Evolutionary conservation across 2,329 filamentous ascomycete genomes (phyloP).

Genomic region (Aureobasidium sp.): DNA sequence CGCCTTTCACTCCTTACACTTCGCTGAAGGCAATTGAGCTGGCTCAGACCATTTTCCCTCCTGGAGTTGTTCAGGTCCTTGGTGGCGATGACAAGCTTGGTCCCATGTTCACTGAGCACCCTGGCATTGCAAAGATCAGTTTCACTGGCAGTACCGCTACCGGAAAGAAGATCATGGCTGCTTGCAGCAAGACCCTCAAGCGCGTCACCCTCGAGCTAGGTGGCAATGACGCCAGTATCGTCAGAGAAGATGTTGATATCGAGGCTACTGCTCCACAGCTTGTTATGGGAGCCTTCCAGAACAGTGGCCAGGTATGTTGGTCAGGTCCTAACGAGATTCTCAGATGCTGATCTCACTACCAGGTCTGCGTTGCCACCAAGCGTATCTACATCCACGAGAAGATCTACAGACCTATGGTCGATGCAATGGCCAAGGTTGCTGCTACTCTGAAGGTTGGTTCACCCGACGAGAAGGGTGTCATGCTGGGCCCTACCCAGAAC

Average conservation of each 20-base stretch:
- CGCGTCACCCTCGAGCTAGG: constrained; percentile 53
- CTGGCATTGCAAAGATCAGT: constrained; percentile 52
- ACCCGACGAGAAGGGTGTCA: constrained; percentile 30
- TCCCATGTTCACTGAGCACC: constrained; percentile 50
- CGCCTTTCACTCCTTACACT: constrained; percentile 49
- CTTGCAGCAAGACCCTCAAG: constrained; percentile 50
- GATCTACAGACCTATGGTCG: constrained; percentile 42
- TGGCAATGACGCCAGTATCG: constrained; percentile 54
- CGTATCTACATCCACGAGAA: constrained; percentile 50
- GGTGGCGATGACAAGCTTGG: constrained; percentile 54
- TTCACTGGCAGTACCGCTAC: constrained; percentile 56
- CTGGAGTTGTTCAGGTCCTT: constrained; percentile 54
- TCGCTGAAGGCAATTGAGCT: constrained; percentile 54
- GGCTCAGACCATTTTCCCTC: constrained; percentile 48
- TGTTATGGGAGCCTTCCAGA: constrained; percentile 46
- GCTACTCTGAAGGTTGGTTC: constrained; percentile 37
- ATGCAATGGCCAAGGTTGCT: constrained; percentile 38
- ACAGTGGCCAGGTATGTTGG: constrained; percentile 43
- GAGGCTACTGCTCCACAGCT: constrained; percentile 41
- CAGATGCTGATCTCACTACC: neutral
- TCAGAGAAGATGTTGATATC: constrained; percentile 50
- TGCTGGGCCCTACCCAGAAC: constrained; percentile 53
- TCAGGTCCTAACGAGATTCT: neutral
- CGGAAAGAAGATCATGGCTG: constrained; percentile 53
- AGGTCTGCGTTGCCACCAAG: constrained; percentile 44